Percentiles rank a stretch among this genome's conserved stretches.
Evolutionary conservation across 148 eudicot genomes (phyloP).

Genomic region (Camellia lanceoleosa): DNA sequence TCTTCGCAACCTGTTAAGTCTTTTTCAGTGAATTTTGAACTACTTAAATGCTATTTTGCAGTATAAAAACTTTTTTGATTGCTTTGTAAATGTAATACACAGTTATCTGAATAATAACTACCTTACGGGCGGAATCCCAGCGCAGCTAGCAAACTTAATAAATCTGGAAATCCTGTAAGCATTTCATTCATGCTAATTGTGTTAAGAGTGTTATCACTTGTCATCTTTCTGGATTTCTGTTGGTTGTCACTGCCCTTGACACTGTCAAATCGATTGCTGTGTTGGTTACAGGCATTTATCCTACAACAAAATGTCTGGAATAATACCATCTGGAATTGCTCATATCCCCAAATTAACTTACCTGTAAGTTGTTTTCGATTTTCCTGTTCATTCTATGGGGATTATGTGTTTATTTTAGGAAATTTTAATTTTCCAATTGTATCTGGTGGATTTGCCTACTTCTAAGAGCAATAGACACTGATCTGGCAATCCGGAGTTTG

Average conservation of each 20-base stretch:
- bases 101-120: slow-evolving; percentile 89
- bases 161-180: slow-evolving; percentile 95
- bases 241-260: neutral
- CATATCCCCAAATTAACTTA: slow-evolving; percentile 86
- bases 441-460: neutral
- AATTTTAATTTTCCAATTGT: neutral
- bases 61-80: slow-evolving; percentile 11
- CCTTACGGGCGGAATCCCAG: slow-evolving; percentile 90
- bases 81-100: slow-evolving; percentile 14
- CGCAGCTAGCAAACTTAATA: slow-evolving; percentile 84
- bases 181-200: neutral
- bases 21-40: neutral
- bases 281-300: slow-evolving; percentile 66
- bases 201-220: slow-evolving; percentile 6
- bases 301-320: slow-evolving; percentile 90
- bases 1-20: slow-evolving; percentile 91
- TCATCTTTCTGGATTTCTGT: slow-evolving; percentile 4
- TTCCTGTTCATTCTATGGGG: neutral
- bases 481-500: neutral
- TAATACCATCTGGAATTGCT: slow-evolving; percentile 73
- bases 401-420: neutral
- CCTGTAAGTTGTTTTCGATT: slow-evolving; percentile 57
- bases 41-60: slow-evolving; percentile 7
- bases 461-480: neutral
- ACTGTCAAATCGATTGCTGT: slow-evolving; percentile 8